Percentiles rank a stretch among this genome's conserved stretches.
Evolutionary conservation across 2,329 filamentous ascomycete genomes (phyloP).

Genomic region (Akanthomyces muscarius): DNA sequence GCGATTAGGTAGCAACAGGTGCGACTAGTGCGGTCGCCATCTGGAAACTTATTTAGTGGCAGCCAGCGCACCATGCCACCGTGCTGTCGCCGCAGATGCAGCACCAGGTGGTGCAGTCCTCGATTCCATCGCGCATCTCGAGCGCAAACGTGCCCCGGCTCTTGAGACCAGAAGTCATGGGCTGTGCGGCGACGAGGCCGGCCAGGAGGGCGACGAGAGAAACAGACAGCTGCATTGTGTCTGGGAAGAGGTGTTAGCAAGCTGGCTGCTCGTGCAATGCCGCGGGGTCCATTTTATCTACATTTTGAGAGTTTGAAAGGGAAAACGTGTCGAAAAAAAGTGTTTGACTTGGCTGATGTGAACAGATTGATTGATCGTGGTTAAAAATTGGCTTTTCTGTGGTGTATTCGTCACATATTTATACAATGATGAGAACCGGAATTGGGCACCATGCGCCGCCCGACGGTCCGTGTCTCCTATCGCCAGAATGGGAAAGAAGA

Average conservation of each 20-base stretch:
- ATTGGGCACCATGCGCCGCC: neutral
- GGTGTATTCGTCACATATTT: neutral
- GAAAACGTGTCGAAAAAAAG: no score
- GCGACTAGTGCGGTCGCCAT: neutral
- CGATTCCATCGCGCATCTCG: conserved; percentile 4
- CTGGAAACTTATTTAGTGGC: neutral
- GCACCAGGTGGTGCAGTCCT: conserved; percentile 7
- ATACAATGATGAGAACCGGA: neutral
- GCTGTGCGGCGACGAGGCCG: neutral
- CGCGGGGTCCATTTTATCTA: neutral
- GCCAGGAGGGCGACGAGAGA: conserved; percentile 3
- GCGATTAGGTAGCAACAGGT: neutral
- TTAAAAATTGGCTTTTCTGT: neutral
- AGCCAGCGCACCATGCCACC: neutral
- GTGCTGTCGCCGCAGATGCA: conserved; percentile 8
- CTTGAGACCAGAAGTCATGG: neutral
- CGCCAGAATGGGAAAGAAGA: neutral
- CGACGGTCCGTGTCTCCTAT: neutral
- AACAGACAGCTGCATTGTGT: conserved; percentile 3
- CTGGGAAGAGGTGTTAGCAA: neutral
- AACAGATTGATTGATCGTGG: neutral
- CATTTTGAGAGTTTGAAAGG: no score
- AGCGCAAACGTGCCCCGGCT: neutral
- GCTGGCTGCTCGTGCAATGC: no score
- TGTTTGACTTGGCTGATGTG: neutral